Evolutionary conservation across 345 rosid species (phyloP).

Genomic region (Noccaea bulbosa): DNA sequence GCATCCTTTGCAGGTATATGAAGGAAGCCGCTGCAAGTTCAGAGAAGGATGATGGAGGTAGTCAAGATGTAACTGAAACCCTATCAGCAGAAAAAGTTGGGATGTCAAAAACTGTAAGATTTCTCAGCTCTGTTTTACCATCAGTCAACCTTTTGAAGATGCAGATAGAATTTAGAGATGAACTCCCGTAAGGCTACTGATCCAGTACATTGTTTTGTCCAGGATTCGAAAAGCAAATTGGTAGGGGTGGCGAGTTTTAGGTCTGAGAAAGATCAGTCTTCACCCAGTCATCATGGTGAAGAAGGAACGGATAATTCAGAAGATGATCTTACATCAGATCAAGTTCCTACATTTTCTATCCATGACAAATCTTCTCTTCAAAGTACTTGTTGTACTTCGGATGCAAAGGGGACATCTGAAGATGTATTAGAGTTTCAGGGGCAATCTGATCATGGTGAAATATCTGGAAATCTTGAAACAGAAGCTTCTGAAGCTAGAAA

Average conservation of each 20-base stretch:
- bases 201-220: constrained; percentile 8
- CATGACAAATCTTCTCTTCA: constrained; percentile 57
- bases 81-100: constrained; percentile 55
- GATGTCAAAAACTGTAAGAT: constrained; percentile 58
- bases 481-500: constrained; percentile 56
- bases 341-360: constrained; percentile 79
- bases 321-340: constrained; percentile 68
- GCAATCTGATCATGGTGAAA: constrained; percentile 52
- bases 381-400: constrained; percentile 47
- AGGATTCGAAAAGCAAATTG: constrained; percentile 45
- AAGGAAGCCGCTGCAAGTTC: constrained; percentile 53
- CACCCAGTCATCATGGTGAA: constrained; percentile 50
- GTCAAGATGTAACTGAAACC: constrained; percentile 52
- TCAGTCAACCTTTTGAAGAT: constrained; percentile 18
- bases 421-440: constrained; percentile 49
- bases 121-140: constrained; percentile 28
- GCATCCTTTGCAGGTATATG: constrained; percentile 57
- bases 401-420: constrained; percentile 47
- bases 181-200: constrained; percentile 23
- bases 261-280: constrained; percentile 54
- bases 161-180: constrained; percentile 26
- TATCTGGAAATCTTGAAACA: constrained; percentile 50
- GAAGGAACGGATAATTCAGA: constrained; percentile 59
- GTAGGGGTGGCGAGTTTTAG: constrained; percentile 50
- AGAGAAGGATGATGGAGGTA: constrained; percentile 61